Conservation (phyloP, 305 asterid species). For the Solanum hybrid region DNA sequence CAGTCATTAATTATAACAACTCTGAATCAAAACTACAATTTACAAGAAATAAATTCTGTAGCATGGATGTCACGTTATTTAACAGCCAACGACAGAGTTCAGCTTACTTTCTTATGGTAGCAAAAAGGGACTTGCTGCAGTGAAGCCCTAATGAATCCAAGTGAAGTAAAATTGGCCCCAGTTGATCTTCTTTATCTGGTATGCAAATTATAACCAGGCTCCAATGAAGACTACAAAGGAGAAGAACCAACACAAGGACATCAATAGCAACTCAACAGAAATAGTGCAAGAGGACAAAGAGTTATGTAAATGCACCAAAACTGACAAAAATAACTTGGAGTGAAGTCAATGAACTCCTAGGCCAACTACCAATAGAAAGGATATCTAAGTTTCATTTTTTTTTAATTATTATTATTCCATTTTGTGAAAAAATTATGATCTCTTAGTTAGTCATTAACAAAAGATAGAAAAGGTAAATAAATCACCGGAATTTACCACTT, state of each 20-base stretch:
- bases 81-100: background rate
- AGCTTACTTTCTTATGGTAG: conserved; percentile 59
- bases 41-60: background rate
- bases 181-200: conserved; percentile 64
- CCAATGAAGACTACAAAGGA: conserved; percentile 70
- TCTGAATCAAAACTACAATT: background rate
- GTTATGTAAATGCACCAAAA: background rate
- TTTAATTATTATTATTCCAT: background rate
- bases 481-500: background rate
- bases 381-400: background rate
- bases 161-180: conserved; percentile 70
- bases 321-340: background rate
- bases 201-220: conserved; percentile 88
- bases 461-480: background rate
- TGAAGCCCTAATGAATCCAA: conserved; percentile 87
- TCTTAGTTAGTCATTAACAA: background rate
- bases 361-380: background rate
- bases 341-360: background rate
- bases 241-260: conserved; percentile 16
- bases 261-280: background rate
- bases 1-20: background rate
- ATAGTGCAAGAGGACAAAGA: background rate
- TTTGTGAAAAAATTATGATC: background rate
- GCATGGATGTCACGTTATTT: background rate
- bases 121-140: conserved; percentile 45